These are phyloP conservation scores for Bipolaris gigantea DNA, from an alignment of 2,329 filamentous ascomycete genomes.

Conservation along the genomic window DNA sequence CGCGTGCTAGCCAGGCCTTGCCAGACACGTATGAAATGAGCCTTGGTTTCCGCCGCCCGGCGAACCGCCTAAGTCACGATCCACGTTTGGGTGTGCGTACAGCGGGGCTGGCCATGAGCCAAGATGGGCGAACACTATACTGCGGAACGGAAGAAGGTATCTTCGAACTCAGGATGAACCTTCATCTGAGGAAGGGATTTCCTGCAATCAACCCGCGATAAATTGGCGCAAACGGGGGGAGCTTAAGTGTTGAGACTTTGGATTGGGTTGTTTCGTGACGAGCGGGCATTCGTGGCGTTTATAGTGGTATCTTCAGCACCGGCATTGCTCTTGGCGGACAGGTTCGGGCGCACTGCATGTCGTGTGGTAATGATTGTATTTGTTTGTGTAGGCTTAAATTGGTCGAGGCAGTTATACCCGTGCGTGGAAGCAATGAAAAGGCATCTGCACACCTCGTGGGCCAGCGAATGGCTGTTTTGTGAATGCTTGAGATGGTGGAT, in stretches of 20 bases:
- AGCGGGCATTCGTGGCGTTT: neutral
- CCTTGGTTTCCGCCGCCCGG: conserved; percentile 26
- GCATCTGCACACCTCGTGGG: neutral
- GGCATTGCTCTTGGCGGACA: conserved; percentile 9
- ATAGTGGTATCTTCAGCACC: neutral
- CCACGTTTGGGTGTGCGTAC: conserved; percentile 48
- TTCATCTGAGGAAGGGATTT: conserved; percentile 59
- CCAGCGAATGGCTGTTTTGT: neutral
- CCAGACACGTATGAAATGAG: conserved; percentile 31
- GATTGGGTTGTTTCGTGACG: neutral
- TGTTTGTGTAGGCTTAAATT: neutral
- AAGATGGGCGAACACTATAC: conserved; percentile 52
- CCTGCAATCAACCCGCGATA: conserved; percentile 46
- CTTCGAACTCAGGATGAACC: conserved; percentile 71
- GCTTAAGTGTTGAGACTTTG: neutral
- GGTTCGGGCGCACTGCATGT: conserved; percentile 4
- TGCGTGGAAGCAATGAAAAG: conserved; percentile 4
- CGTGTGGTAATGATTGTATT: conserved; percentile 3
- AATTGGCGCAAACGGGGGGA: conserved; percentile 6
- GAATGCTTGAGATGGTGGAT: conserved; percentile 3
- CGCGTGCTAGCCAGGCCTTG: conserved; percentile 31
- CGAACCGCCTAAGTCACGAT: conserved; percentile 30
- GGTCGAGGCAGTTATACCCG: conserved; percentile 11
- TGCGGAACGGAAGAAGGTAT: conserved; percentile 67
- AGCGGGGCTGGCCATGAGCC: conserved; percentile 53